Conservation (phyloP, 257 asterid genomes). For the Haberlea rhodopensis region DNA sequence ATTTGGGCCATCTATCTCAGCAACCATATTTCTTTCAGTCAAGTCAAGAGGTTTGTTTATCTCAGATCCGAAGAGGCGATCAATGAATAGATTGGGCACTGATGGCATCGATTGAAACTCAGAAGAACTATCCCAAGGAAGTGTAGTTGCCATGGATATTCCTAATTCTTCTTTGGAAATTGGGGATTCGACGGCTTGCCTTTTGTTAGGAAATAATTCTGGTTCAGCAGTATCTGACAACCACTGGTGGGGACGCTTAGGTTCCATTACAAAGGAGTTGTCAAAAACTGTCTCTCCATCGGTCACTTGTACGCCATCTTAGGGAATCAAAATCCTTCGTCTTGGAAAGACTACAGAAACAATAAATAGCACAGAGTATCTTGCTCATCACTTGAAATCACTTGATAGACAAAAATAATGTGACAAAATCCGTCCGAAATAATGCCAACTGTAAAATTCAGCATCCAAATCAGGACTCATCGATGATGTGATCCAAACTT, state of each 20-base stretch:
- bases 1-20: constrained; percentile 34
- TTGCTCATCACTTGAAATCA: neutral
- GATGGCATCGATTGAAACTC: constrained; percentile 49
- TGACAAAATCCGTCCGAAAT: neutral
- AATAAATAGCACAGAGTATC: neutral
- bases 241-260: constrained; percentile 71
- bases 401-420: neutral
- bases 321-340: constrained; percentile 73
- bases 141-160: constrained; percentile 37
- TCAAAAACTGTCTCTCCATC: constrained; percentile 59
- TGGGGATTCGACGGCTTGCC: constrained; percentile 57
- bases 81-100: constrained; percentile 50
- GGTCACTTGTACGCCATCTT: constrained; percentile 52
- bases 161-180: constrained; percentile 46
- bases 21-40: constrained; percentile 35
- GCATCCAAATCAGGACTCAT: constrained; percentile 3
- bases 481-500: neutral
- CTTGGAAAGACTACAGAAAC: constrained; percentile 43
- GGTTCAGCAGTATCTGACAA: constrained; percentile 53
- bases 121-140: constrained; percentile 68
- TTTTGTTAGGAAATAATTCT: constrained; percentile 66
- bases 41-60: constrained; percentile 33
- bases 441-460: neutral
- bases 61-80: constrained; percentile 63
- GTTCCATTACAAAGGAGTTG: constrained; percentile 54